A percentile compares a stretch with the other conserved stretches of the same genome.
Conservation (phyloP, 2,329 filamentous ascomycete genomes). For the Cyclaneusma minus region DNA sequence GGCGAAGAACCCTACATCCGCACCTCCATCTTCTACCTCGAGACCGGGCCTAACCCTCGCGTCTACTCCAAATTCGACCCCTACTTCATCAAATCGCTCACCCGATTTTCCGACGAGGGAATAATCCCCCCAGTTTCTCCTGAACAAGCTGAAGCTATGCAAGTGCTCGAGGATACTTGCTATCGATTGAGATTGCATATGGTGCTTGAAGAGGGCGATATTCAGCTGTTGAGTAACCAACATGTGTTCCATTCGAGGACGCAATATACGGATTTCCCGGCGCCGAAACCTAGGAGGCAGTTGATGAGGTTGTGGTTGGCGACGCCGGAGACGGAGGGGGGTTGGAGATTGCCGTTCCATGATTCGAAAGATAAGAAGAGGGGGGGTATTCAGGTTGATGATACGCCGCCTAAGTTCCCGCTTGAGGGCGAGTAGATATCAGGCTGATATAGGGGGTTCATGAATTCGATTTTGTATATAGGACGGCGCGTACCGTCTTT, state of each 20-base stretch:
- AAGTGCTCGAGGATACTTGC: conserved; percentile 63
- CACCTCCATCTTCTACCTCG: conserved; percentile 61
- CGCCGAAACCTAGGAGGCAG: conserved; percentile 57
- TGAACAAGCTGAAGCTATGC: conserved; percentile 51
- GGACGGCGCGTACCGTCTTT: no score
- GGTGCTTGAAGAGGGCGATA: conserved; percentile 74
- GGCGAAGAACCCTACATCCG: conserved; percentile 64
- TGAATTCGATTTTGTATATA: no score
- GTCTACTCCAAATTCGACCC: conserved; percentile 83
- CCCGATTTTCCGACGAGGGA: conserved; percentile 57
- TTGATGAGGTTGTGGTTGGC: conserved; percentile 75
- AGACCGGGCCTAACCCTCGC: conserved; percentile 47
- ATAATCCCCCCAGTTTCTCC: conserved; percentile 57
- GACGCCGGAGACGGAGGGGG: conserved; percentile 67
- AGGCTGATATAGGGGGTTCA: no score
- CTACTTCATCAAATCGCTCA: conserved; percentile 67
- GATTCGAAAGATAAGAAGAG: conserved; percentile 76
- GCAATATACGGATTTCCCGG: conserved; percentile 57
- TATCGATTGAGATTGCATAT: conserved; percentile 63
- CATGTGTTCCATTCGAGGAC: conserved; percentile 74
- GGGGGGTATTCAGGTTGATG: conserved; percentile 76
- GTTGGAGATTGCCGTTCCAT: conserved; percentile 71
- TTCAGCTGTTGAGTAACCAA: conserved; percentile 71
- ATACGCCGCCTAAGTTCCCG: conserved; percentile 58
- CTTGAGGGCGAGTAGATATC: conserved; percentile 59